phyloP scores from a whole-genome alignment of 2,329 filamentous ascomycete species.

The Calycina herbarum region DNA sequence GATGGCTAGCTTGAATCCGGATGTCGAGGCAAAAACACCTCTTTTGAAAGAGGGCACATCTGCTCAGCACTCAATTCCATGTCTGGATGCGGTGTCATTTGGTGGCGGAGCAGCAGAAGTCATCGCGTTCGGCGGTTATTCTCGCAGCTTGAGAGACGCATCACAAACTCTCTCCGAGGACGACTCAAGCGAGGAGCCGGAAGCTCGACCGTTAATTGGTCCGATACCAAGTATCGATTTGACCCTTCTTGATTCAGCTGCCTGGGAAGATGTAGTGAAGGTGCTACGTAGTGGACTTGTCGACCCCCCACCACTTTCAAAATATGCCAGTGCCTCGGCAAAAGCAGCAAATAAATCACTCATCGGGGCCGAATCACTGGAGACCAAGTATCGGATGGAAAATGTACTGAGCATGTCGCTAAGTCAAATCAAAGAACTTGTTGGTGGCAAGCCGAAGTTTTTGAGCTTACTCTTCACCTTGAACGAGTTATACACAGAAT shows the following conservation, averaged over 20 bases:
- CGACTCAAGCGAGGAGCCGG: slow-evolving; percentile 6
- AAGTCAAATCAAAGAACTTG: slow-evolving; percentile 36
- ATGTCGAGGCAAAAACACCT: background rate
- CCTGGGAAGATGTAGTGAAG: slow-evolving; percentile 67
- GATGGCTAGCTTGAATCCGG: background rate
- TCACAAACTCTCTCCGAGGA: slow-evolving; percentile 14
- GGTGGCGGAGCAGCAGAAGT: slow-evolving; percentile 61
- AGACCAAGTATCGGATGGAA: slow-evolving; percentile 45
- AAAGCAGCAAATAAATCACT: slow-evolving; percentile 48
- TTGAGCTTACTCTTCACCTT: slow-evolving; percentile 90
- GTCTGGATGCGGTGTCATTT: slow-evolving; percentile 29
- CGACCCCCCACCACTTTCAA: slow-evolving; percentile 50
- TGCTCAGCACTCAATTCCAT: background rate
- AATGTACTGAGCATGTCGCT: slow-evolving; percentile 50
- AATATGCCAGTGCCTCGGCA: slow-evolving; percentile 51
- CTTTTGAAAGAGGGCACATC: background rate
- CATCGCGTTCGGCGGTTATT: slow-evolving; percentile 58
- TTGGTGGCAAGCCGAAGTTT: slow-evolving; percentile 48
- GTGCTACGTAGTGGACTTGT: slow-evolving; percentile 59
- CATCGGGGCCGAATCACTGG: slow-evolving; percentile 43
- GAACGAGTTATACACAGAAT: slow-evolving; percentile 87
- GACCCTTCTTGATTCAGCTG: slow-evolving; percentile 76
- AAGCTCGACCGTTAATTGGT: slow-evolving; percentile 17
- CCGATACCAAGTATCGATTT: slow-evolving; percentile 41
- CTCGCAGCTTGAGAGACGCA: slow-evolving; percentile 40